Base-by-base conservation (phyloP, 1,284 basidiomycete species). In the Kwoniella shivajii region DNA sequence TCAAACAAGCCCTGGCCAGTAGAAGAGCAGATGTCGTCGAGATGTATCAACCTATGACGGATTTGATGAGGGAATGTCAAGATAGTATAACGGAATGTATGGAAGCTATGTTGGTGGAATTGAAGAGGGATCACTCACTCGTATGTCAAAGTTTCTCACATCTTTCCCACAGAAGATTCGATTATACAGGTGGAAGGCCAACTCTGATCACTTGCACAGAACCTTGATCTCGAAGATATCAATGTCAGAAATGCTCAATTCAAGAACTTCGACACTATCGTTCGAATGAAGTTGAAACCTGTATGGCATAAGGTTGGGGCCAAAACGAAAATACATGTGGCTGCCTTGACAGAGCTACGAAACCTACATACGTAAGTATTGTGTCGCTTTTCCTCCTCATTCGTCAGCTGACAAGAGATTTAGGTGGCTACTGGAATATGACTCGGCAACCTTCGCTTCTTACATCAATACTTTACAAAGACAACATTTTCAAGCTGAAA, bases 291-390 rank as follows among this genome's bases (percentile, higher is more conserved):
- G 67, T 84, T 99, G 4, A 90, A 96, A 73, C 85, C 93, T 0
- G 88, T 97, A 4, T 99, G 96, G 96, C 93, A 99, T 76, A 90
- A 92, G 75, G 91, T 97, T 26, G 91, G 92, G 1, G 86, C 89
- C 3, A 88, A 86, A 65, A 99, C 93, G 0, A 93, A 92, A 69
- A 89, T 93, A 61, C 85, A 98, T 11, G 92, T 98, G 6, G 84
- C 84, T 47, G 95, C 99, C 69, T 83, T 99, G 5, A 86, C 88
- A 0, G 89, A 88, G 1, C 82, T 99, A 3, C 84, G 96, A 0
- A 86, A 88, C 42, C 83, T 99, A 1, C 84, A 98, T 44, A 83
- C 83, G 89, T 92, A 68, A 59, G 88, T 80, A 33, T 6, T n/a
- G 6, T 18, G 11, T 26, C 29, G 4, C 10, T 33, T 26, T 33